Percentiles rank a stretch among this genome's conserved stretches.
These are phyloP conservation scores for Triticum aestivum DNA, from an alignment of 176 grass and related monocot genomes.

Conservation along the genomic window DNA sequence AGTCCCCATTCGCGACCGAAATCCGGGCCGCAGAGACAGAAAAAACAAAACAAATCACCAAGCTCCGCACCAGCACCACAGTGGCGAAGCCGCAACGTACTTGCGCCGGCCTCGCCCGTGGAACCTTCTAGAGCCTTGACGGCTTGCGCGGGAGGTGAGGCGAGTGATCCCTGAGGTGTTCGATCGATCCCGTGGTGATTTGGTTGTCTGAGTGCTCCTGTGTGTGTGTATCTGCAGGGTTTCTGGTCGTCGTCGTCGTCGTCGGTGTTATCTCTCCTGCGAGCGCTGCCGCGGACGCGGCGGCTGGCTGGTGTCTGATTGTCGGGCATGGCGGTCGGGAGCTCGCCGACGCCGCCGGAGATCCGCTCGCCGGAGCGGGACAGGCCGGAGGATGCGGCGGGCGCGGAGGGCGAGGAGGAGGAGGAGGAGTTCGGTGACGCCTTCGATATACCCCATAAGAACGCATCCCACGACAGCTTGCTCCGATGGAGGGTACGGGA, in stretches of 20 bases:
- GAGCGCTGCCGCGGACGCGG: neutral
- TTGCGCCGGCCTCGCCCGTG: neutral
- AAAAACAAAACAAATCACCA: neutral
- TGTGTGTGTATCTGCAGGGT: neutral
- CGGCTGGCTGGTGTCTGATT: neutral
- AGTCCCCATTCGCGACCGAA: conserved; percentile 39
- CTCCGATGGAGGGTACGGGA: conserved; percentile 69
- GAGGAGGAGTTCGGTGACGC: conserved; percentile 47
- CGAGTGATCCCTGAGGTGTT: neutral
- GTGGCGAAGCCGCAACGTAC: neutral
- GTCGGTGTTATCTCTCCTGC: conserved; percentile 54
- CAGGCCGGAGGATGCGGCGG: conserved; percentile 6
- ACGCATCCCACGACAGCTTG: conserved; percentile 58
- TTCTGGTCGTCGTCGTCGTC: conserved; percentile 18
- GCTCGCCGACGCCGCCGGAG: conserved; percentile 42
- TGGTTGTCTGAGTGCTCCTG: neutral
- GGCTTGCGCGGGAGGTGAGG: neutral
- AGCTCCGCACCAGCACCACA: neutral
- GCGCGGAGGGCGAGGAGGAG: neutral
- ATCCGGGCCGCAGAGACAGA: conserved; percentile 20
- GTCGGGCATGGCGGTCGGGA: conserved; percentile 34
- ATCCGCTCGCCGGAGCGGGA: conserved; percentile 42
- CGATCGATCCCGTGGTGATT: neutral
- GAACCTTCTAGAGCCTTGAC: conserved; percentile 28
- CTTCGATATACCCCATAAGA: conserved; percentile 83